Evolutionary conservation across 345 rosid genomes (phyloP), one percentile per base, ranked within the genome.

Genomic region (Pistacia integerrima): DNA sequence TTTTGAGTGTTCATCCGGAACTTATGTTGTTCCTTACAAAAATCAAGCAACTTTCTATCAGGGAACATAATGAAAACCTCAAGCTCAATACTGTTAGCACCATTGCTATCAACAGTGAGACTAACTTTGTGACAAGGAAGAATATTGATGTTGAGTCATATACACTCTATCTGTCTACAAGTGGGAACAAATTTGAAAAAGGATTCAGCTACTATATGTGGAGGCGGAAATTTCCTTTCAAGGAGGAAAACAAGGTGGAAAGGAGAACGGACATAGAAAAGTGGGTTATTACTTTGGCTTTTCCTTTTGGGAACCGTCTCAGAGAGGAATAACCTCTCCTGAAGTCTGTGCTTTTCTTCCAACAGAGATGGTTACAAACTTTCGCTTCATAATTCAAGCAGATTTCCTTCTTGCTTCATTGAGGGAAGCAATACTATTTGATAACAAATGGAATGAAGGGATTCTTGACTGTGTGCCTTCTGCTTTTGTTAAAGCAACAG

Each of bases 261-360:
- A 87, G 88, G 70, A 87, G 97, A 86, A 83, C 71, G 79, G 97
- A 86, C 1, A 85, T 86, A 5, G 94, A 93, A 1, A 87, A 91
- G 22, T 89, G 89, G 90, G 79, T 81, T 69, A 86, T 93, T 63
- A 93, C 90, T 4, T 79, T 93, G 87, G 97, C 97, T 33, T 90
- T 93, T 69, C 97, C 97, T 5, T 63, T 14, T 20, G 84, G 85
- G 33, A 85, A 90, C 69, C 96, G 94, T 56, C 89, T 90, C 5
- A 70, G 82, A 70, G 80, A 49, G 95, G 94, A 36, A 64, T 36
- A 60, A 76, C 16, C 57, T 82, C 79, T 63, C 94, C 97, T 33
- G 97, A 93, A 5, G 79, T 91, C 65, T 93, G 87, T 64, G 94
- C 96, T 0, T 93, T 87, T 80, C 93, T 93, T 66, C 97, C 97